Evolutionary conservation across 345 rosid genomes (phyloP), one percentile per base, ranked within the genome.

Genomic region (Hibiscus syriacus): DNA sequence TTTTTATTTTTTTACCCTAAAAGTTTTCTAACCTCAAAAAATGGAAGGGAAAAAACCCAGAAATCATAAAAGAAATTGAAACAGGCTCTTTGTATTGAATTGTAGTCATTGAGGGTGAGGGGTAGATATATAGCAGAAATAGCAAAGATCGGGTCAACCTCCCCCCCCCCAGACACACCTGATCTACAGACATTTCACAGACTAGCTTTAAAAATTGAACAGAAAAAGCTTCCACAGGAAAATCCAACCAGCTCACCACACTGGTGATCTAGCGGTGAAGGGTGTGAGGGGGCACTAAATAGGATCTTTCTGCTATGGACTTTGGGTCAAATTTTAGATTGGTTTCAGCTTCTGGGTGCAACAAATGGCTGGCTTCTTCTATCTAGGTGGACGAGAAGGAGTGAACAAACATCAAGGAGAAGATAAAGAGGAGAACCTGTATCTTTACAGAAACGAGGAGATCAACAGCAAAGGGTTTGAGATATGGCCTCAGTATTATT

Each of bases 321-420:
- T 79, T 77, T 71, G 69, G 76, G 82, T 77, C 74, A 23, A 73
- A 79, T 63, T 77, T 77, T 76, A 32, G 72, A 22, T 74, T 64
- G 41, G 72, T 65, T 70, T 68, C 75, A 77, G 77, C 70, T 74
- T 74, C 29, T 39, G 58, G 74, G 72, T 77, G 78, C 77, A 67
- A 79, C 72, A 84, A 72, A 92, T 92, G 98, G 88, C 98, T 63
- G 96, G 96, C 38, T 86, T 87, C 83, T 92, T 87, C 80, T 87
- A 89, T 84, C 85, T 92, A 86, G 86, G 92, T 26, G 92, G 92
- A 45, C 73, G 85, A 72, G 72, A 76, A 76, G 77, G 70, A 58
- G 66, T 76, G 13, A 83, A 65, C 66, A 85, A 85, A 67, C 86
- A 81, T 64, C 83, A 71, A 41, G 84, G 80, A 34, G 79, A 78